Base-by-base conservation (phyloP, 495 filamentous ascomycete species). In the Neurospora intermedia region DNA sequence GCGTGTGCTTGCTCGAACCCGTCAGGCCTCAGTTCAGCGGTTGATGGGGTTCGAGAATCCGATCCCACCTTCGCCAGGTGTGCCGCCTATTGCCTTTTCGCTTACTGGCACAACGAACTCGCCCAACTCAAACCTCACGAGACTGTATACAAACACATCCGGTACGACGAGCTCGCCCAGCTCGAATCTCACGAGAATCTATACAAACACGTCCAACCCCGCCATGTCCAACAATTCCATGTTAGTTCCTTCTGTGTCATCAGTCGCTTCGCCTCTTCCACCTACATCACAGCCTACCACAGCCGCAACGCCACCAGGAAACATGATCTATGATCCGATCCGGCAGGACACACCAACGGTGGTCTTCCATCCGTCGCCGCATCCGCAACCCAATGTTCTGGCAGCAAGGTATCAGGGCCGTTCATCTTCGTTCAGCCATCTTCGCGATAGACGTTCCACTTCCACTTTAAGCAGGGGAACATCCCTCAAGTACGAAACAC, bases 61-160 rank as follows among this genome's bases (percentile, higher is more conserved):
- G 43, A 66, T 66, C 27, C 54, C 54, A 2, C 73, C 79, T 15
- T 84, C 81, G 71, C 82, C 84, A 3, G 81, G 80, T 59, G 78
- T 76, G 38, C 73, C 80, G 84, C 90, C 91, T 4, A 89, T 93
- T 70, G 92, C 91, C 16, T 93, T 89, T 88, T 91, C 92, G 43
- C 85, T 94, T 23, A 93, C 92, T 3, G 92, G 92, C 66, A 93
- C 91, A 16, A 93, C 91, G 38, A 92, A 94, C 77, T 94, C 92
- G 20, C 91, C 92, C 8, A 93, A 91, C 75, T 89, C 91, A 0
- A 94, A 91, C 77, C 82, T 94, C 4, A 93, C 92, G 1, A 83
- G 93, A 59, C 84, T 93, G 54, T 93, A 91, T 76, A 62, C 54
- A 6, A 27, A 27, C 13, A 27, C 54, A 2, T 27, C 54, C 13